Evolutionary conservation across 352 stramenopile species (phyloP), one percentile per base, ranked within the genome.

Genomic region (Elongisporangium prolatum): DNA sequence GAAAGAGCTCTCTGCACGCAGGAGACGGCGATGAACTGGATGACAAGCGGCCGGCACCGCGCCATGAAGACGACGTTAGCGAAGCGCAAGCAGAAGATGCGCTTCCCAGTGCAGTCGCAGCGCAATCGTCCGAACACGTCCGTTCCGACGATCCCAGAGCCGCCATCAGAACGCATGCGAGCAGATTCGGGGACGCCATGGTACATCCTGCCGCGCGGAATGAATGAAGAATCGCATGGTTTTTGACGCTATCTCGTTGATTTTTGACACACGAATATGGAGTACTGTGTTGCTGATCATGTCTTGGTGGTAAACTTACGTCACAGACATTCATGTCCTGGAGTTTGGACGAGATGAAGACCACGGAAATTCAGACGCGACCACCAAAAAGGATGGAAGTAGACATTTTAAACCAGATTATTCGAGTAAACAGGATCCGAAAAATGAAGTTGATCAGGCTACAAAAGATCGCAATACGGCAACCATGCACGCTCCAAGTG

Each of bases 31-130:
- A 88, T 88, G 78, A 88, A 88, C 64, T 88, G 78, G 78, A 88
- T 85, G 78, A 85, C 78, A 49, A 84, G 75, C 49, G 71, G 72
- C n/a, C 56, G 59, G 28, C 75, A 88, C 61, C 78, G 75, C 17
- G 75, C 78, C 53, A 55, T 86, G 56, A 72, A 78, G 50, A 76
- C 74, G 48, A 67, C 73, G 48, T 75, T 76, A n/a, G 71, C 62
- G 21, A 64, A 69, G 53, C 69, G 68, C 18, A 62, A 68, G 37
- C 73, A 84, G 56, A 81, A 44, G 11, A 44, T 80, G 72, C 63
- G 76, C 38, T 85, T 88, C 28, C 72, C 77, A 16, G 69, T 67
- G 40, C 77, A 81, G 56, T 62, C 75, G 16, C 72, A 83, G 60
- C 67, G 58, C 52, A 56, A 79, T 56, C 55, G 65, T 20, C 47